A percentile compares a stretch with the other conserved stretches of the same genome.
Conservation (phyloP, 1,284 basidiomycete genomes). For the Schizophyllum commune region DNA sequence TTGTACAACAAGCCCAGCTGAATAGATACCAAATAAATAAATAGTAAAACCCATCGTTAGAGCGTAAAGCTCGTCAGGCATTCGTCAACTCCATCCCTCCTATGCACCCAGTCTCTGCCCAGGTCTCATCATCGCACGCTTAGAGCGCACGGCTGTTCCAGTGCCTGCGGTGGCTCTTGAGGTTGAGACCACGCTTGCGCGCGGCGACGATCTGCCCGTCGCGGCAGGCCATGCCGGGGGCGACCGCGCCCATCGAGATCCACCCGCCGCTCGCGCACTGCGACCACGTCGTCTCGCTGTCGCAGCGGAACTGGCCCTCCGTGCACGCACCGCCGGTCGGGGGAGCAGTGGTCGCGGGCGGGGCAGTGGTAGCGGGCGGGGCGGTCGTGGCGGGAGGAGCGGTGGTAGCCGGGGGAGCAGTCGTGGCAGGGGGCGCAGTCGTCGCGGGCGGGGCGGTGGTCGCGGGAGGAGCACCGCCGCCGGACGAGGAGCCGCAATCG, state of each 20-base stretch:
- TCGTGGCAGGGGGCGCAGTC: neutral
- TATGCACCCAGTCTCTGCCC: no score
- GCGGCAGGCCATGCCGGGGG: neutral
- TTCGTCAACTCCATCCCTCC: neutral
- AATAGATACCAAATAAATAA: neutral
- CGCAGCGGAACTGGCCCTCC: neutral
- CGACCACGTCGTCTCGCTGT: neutral
- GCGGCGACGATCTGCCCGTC: neutral
- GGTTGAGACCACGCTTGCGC: neutral
- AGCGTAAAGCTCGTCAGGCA: neutral
- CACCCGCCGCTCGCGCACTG: neutral
- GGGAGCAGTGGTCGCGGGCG: neutral
- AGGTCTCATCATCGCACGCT: neutral
- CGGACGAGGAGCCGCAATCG: neutral
- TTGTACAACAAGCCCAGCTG: neutral
- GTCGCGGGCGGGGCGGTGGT: neutral
- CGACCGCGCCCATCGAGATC: neutral
- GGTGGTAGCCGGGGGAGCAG: neutral
- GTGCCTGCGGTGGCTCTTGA: neutral
- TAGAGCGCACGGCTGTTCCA: neutral
- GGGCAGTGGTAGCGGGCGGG: neutral
- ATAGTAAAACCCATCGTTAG: neutral
- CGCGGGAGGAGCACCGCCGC: neutral
- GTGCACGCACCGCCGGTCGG: neutral
- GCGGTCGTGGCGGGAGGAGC: neutral